phyloP scores from a whole-genome alignment of 768 basidiomycete species.

The Psilocybe subaeruginosa region DNA sequence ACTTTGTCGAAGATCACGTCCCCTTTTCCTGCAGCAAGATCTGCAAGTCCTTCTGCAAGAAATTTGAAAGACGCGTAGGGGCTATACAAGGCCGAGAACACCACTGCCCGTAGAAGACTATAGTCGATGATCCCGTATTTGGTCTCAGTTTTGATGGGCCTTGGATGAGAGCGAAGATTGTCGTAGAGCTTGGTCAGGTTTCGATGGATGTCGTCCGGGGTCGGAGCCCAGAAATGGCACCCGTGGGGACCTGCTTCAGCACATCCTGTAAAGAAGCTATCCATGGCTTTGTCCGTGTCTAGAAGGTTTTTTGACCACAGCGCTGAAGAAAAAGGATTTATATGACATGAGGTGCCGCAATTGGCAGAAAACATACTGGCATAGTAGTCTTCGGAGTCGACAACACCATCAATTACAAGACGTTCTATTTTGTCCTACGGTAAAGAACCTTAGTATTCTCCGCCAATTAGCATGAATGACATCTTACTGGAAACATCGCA shows the following conservation, averaged over 20 bases:
- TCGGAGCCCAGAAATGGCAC: constrained; percentile 43
- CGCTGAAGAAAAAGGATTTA: constrained; percentile 22
- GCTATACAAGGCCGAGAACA: constrained; percentile 37
- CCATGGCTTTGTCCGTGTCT: constrained; percentile 38
- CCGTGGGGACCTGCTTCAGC: constrained; percentile 35
- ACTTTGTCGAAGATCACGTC: constrained; percentile 25
- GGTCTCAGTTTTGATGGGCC: constrained; percentile 32
- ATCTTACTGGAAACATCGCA: constrained; percentile 34
- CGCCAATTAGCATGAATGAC: neutral
- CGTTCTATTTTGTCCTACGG: constrained; percentile 29
- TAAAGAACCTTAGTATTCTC: neutral
- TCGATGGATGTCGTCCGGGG: constrained; percentile 31
- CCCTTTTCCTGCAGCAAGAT: constrained; percentile 35
- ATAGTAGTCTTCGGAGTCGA: constrained; percentile 43
- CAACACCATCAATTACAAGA: constrained; percentile 42
- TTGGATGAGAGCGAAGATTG: constrained; percentile 31
- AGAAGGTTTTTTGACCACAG: constrained; percentile 38
- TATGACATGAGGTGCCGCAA: neutral
- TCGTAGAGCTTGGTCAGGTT: constrained; percentile 39
- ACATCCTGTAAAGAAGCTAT: constrained; percentile 39
- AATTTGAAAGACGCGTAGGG: constrained; percentile 36
- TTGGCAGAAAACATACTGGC: constrained; percentile 25
- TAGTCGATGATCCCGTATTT: constrained; percentile 43
- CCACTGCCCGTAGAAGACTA: constrained; percentile 23
- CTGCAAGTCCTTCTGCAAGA: constrained; percentile 39